Base-by-base conservation (phyloP, 2,329 filamentous ascomycete species). In the Grosmannia penicillata region DNA sequence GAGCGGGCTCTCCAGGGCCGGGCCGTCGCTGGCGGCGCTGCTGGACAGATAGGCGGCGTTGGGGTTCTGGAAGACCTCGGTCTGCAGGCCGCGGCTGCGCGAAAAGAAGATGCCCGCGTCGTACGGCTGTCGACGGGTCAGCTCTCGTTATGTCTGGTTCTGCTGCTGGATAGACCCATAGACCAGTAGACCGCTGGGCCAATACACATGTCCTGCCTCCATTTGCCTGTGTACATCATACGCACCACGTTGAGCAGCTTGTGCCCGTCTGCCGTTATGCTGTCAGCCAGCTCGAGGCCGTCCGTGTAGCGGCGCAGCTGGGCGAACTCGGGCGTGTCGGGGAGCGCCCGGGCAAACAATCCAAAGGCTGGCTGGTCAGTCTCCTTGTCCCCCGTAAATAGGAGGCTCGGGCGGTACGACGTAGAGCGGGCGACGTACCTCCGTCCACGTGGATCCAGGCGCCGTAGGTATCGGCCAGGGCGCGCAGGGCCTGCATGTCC, bases 371-470 rank as follows among this genome's bases (percentile, higher is more conserved):
- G 17, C 14, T 9, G 14, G 21, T 13, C 14, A 37, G 34, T 29
- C 25, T 11, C n/a, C n/a, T n/a, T n/a, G n/a, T n/a, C n/a, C n/a
- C n/a, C n/a, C n/a, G n/a, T n/a, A n/a, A n/a, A 18, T 26, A 15
- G 17, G 4, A 19, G 17, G 28, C 6, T 17, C 30, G n/a, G 38
- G n/a, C 23, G 15, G 38, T 29, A 30, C 17, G 11, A 38, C 14
- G 19, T 17, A n/a, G 22, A n/a, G 10, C 19, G 5, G 14, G 1
- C 13, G 32, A 56, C 64, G 40, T 51, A 75, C 73, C 74, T 32
- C 81, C 87, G 51, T 95, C 89, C 8, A 89, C 77, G 55, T 96
- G 89, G 28, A 95, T 67, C 87, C 87, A 95, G 1, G 84, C 78
- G 2, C 70, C 68, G 47, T 89, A 75, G 46, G 66, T 62, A 48